These are phyloP conservation scores for Cercophora samala DNA, from an alignment of 495 filamentous ascomycete genomes.

Conservation along the genomic window DNA sequence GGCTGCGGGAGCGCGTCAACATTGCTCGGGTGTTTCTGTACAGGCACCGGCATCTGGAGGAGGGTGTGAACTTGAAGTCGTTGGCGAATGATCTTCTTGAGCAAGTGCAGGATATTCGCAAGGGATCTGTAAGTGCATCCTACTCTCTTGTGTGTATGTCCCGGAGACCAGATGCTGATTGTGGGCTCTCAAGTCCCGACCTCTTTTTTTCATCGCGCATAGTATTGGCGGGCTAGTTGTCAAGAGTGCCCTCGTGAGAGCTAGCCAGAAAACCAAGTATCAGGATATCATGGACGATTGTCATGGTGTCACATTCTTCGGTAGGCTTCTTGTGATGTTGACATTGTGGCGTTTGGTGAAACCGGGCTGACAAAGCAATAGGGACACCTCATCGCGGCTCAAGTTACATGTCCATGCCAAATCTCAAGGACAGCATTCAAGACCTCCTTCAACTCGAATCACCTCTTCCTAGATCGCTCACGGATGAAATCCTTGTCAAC, in stretches of 20 bases:
- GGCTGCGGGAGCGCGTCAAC: conserved; percentile 37
- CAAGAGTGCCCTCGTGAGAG: conserved; percentile 54
- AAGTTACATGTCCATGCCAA: conserved; percentile 58
- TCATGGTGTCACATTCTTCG: conserved; percentile 61
- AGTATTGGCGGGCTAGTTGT: conserved; percentile 62
- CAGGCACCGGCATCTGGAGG: conserved; percentile 49
- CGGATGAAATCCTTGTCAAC: conserved; percentile 50
- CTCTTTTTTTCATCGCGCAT: conserved; percentile 62
- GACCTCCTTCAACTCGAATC: conserved; percentile 54
- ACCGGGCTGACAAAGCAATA: conserved; percentile 22
- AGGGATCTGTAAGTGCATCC: conserved; percentile 27
- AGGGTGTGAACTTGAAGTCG: conserved; percentile 47
- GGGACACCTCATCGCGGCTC: conserved; percentile 64
- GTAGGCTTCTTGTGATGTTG: conserved; percentile 24
- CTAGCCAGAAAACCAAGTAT: conserved; percentile 39
- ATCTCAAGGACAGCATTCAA: conserved; percentile 54
- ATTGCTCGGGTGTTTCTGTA: conserved; percentile 54
- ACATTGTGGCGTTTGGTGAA: neutral
- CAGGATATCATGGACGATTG: conserved; percentile 51
- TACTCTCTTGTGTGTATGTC: neutral
- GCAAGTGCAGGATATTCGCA: conserved; percentile 40
- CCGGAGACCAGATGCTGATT: neutral
- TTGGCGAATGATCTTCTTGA: conserved; percentile 52
- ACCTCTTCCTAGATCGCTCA: conserved; percentile 48
- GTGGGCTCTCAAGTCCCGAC: conserved; percentile 33